Conservation (phyloP, 2,329 filamentous ascomycete species). For the Neurospora sp. region DNA sequence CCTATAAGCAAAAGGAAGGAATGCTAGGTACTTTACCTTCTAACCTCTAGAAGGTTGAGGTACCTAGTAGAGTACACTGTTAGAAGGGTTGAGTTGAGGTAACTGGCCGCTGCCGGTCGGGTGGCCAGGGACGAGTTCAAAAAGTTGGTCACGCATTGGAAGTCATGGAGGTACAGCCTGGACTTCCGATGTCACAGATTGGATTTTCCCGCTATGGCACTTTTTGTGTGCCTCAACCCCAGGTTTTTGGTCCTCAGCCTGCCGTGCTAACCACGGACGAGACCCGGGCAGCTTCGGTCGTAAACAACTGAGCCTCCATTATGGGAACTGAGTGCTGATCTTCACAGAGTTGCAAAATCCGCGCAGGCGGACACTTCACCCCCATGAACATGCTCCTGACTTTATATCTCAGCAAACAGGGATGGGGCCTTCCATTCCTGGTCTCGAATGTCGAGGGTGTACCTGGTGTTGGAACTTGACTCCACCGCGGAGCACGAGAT, state of each 20-base stretch:
- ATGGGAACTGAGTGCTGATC: not conserved
- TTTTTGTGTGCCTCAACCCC: not conserved
- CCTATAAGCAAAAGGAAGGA: too few species aligned
- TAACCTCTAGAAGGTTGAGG: too few species aligned
- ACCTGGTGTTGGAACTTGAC: not conserved
- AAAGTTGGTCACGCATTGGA: too few species aligned
- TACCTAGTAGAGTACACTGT: too few species aligned
- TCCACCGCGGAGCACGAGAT: not conserved
- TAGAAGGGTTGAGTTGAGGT: too few species aligned
- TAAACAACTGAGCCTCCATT: not conserved
- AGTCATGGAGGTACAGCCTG: too few species aligned
- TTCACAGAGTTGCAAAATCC: not conserved
- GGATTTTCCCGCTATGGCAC: not conserved
- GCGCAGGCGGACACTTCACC: not conserved
- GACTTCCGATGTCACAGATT: too few species aligned
- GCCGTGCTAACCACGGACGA: not conserved
- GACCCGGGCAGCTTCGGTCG: not conserved
- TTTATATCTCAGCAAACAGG: not conserved
- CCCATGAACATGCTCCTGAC: not conserved
- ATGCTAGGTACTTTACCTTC: too few species aligned
- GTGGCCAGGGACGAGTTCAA: too few species aligned
- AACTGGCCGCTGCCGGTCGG: too few species aligned
- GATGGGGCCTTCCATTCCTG: not conserved
- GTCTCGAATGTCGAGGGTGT: not conserved
- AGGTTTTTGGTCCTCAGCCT: not conserved